Conservation (phyloP, 1,284 basidiomycete genomes). For the Trichosporon ovoides region DNA sequence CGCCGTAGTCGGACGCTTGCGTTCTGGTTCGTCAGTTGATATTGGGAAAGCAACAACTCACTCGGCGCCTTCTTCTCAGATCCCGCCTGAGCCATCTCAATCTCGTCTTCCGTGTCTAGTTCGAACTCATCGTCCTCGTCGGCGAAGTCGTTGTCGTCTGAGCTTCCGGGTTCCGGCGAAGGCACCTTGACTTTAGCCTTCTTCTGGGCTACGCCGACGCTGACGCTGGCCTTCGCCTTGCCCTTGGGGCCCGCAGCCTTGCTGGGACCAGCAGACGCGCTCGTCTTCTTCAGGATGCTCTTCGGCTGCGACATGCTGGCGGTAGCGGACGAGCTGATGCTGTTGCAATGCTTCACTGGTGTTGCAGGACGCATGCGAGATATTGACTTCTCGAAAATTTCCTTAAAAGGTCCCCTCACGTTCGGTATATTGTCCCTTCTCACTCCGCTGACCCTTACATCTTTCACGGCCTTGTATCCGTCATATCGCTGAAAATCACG, state of each 20-base stretch:
- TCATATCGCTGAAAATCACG: neutral
- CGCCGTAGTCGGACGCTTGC: conserved; percentile 43
- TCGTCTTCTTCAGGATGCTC: conserved; percentile 21
- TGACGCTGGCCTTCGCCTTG: conserved; percentile 7
- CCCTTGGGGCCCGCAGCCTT: conserved; percentile 10
- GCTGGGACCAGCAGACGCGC: neutral
- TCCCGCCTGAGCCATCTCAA: conserved; percentile 12
- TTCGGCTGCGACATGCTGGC: conserved; percentile 17
- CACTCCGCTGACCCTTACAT: neutral
- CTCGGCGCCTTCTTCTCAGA: conserved; percentile 19
- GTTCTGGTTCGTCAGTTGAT: conserved; percentile 27
- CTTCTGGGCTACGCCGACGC: conserved; percentile 3
- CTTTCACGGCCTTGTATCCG: neutral
- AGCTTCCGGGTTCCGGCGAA: conserved; percentile 1
- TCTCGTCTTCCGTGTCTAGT: conserved; percentile 21
- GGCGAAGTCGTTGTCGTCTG: conserved; percentile 14
- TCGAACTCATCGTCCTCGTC: conserved; percentile 18
- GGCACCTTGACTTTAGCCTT: conserved; percentile 12
- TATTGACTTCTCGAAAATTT: conserved; percentile 14
- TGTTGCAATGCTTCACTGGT: neutral
- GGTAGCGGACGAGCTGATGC: neutral
- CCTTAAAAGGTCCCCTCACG: conserved; percentile 6
- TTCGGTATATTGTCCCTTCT: neutral
- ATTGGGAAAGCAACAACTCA: conserved; percentile 1
- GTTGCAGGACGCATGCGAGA: neutral